Evolutionary conservation across 2,329 filamentous ascomycete genomes (phyloP).

Genomic region (Sporothrix protearum): DNA sequence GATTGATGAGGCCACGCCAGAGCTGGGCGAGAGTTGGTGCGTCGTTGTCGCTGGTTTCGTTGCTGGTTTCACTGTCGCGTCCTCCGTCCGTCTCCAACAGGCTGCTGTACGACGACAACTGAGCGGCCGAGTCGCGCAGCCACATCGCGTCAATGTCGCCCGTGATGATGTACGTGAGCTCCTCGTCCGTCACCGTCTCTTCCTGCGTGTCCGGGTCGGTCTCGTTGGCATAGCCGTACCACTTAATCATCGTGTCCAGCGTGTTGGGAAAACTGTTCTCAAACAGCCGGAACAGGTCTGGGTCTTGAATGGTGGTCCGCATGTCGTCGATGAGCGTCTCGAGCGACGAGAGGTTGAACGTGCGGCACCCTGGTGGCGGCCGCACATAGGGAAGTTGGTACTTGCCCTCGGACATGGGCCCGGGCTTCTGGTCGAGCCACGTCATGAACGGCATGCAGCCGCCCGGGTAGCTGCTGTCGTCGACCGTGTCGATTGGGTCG

Average conservation of each 20-base stretch:
- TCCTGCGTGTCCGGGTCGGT: slow-evolving; percentile 8
- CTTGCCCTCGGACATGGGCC: slow-evolving; percentile 71
- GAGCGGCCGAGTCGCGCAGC: slow-evolving; percentile 51
- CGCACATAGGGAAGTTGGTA: slow-evolving; percentile 77
- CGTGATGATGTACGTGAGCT: slow-evolving; percentile 64
- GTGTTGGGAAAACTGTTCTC: slow-evolving; percentile 72
- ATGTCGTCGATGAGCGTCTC: slow-evolving; percentile 72
- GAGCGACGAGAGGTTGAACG: slow-evolving; percentile 72
- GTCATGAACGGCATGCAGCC: slow-evolving; percentile 23
- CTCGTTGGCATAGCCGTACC: slow-evolving; percentile 29
- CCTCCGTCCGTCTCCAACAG: slow-evolving; percentile 52
- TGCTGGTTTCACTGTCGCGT: background rate
- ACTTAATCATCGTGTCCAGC: slow-evolving; percentile 39
- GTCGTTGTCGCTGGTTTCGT: background rate
- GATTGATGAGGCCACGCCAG: slow-evolving; percentile 71
- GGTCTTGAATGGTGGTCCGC: slow-evolving; percentile 67
- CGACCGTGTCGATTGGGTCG: background rate
- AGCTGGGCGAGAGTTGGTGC: slow-evolving; percentile 54
- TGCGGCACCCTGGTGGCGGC: slow-evolving; percentile 71
- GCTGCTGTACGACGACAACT: slow-evolving; percentile 69
- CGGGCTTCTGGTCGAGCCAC: slow-evolving; percentile 33
- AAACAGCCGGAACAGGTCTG: slow-evolving; percentile 69
- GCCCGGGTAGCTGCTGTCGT: slow-evolving; percentile 13
- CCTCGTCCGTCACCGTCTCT: slow-evolving; percentile 23
- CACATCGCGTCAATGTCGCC: slow-evolving; percentile 36